Base-by-base conservation (phyloP, 495 filamentous ascomycete genomes). In the Penicillium lagena region DNA sequence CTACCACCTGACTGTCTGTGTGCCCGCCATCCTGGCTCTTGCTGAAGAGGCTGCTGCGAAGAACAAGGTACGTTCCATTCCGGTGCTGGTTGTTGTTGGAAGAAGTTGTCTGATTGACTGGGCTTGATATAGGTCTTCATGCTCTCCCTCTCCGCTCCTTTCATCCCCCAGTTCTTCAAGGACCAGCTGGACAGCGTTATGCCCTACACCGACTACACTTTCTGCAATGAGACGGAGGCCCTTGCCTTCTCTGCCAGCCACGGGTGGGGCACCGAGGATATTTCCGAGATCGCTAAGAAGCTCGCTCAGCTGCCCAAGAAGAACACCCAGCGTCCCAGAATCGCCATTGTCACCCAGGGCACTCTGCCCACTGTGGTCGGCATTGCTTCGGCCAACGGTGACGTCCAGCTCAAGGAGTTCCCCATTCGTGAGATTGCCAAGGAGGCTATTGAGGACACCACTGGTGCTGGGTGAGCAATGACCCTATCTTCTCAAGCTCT, bases 161-260 rank as follows among this genome's bases (percentile, higher is more conserved):
- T 97, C 80, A 94, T 99, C 52, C 71, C 86, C 32, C 84, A 91
- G 66, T 95, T 95, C 79, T 99, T 96, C 81, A 97, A 96, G 77
- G 90, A 96, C 13, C 87, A 81, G 45, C 77, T 99, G 33, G 89
- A 93, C 67, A 78, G 80, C 50, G 83, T 85, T 2, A 75, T 86
- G 9, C 85, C 83, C 14, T 97, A 95, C 80, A 91, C 87, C 74
- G 93, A 99, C 74, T 95, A 90, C 74, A 75, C 96, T 30, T 85
- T 97, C 68, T 93, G 90, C 49, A 99, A 99, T 69, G 94, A 97
- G 82, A 86, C 85, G 28, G 93, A 99, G 71, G 93, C 90, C 29
- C 76, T 79, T 51, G 71, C 87, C 41, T 97, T 90, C 68, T 83
- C 94, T 40, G 80, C 87, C 59, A 82, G 80, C 43, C 89, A 96